Evolutionary conservation across 2,329 filamentous ascomycete species (phyloP).

Genomic region (Cladophialophora carrionii): DNA sequence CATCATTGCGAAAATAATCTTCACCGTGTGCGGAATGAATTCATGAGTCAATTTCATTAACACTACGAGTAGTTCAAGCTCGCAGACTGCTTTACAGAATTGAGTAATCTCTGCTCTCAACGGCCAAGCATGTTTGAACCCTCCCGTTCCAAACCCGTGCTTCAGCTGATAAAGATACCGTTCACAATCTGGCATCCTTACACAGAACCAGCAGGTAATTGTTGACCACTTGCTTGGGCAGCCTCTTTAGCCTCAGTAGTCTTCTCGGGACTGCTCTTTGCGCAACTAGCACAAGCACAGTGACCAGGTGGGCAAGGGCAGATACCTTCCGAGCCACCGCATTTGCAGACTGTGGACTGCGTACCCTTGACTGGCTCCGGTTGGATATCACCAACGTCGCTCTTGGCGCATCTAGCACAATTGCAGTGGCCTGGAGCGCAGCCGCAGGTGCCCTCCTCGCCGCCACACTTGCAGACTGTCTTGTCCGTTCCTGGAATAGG

Average conservation of each 20-base stretch:
- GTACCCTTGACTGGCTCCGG: conserved; percentile 44
- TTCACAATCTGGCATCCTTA: conserved; percentile 8
- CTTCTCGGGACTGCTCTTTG: conserved; percentile 35
- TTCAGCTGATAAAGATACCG: background rate
- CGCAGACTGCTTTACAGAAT: background rate
- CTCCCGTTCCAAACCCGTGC: background rate
- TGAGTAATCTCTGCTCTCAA: background rate
- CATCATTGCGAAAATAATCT: background rate
- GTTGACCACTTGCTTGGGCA: conserved; percentile 37
- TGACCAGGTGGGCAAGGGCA: conserved; percentile 46
- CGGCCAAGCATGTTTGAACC: background rate
- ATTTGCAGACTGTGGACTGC: conserved; percentile 45
- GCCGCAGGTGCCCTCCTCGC: conserved; percentile 43
- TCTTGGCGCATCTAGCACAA: conserved; percentile 45
- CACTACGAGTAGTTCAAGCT: background rate
- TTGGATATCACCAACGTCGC: conserved; percentile 57
- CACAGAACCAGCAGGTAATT: conserved; percentile 33
- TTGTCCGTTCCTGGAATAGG: conserved; percentile 45
- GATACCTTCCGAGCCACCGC: conserved; percentile 43
- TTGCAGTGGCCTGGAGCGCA: conserved; percentile 46
- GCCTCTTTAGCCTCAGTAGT: conserved; percentile 38
- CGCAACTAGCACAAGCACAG: conserved; percentile 47
- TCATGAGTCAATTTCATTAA: background rate
- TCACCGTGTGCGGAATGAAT: background rate
- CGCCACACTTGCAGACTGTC: conserved; percentile 49